phyloP scores from a whole-genome alignment of 352 stramenopile species.

The Phytophthora idaei region DNA sequence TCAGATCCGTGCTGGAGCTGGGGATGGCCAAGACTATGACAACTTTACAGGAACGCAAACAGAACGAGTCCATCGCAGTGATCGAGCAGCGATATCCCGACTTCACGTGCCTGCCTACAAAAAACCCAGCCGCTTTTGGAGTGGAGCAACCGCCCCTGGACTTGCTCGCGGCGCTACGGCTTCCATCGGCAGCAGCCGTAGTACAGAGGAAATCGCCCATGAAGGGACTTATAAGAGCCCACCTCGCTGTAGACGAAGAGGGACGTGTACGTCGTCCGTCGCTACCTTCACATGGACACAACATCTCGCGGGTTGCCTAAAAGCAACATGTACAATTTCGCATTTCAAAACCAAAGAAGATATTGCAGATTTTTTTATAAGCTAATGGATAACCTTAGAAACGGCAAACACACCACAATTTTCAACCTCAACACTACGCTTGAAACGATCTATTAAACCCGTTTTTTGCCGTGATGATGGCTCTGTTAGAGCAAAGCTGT shows the following conservation, averaged over 20 bases:
- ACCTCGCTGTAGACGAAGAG: conserved; percentile 19
- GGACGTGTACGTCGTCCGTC: conserved; percentile 25
- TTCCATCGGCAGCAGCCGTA: conserved; percentile 24
- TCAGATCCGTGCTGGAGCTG: conserved; percentile 43
- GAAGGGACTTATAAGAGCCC: conserved; percentile 12
- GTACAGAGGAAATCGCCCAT: conserved; percentile 17
- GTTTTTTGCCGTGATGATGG: too few species aligned
- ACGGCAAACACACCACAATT: not conserved
- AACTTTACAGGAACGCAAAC: conserved; percentile 35
- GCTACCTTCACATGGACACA: conserved; percentile 21
- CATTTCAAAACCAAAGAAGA: conserved; percentile 13
- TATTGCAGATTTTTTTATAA: conserved; percentile 26
- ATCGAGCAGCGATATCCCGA: conserved; percentile 71
- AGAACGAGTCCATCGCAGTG: conserved; percentile 56
- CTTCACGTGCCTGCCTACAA: conserved; percentile 56
- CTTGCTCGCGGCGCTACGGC: conserved; percentile 37
- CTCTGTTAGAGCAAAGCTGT: too few species aligned
- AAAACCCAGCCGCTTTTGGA: conserved; percentile 9
- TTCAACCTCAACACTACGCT: too few species aligned
- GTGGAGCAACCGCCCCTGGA: conserved; percentile 26
- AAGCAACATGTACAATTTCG: conserved; percentile 5
- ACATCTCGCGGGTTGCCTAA: conserved; percentile 28
- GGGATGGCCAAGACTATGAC: conserved; percentile 45
- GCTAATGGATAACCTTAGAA: conserved; percentile 20
- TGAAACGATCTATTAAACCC: not conserved